These are phyloP conservation scores for Fusarium bulbicola DNA, from an alignment of 2,329 filamentous ascomycete species.

Conservation along the genomic window DNA sequence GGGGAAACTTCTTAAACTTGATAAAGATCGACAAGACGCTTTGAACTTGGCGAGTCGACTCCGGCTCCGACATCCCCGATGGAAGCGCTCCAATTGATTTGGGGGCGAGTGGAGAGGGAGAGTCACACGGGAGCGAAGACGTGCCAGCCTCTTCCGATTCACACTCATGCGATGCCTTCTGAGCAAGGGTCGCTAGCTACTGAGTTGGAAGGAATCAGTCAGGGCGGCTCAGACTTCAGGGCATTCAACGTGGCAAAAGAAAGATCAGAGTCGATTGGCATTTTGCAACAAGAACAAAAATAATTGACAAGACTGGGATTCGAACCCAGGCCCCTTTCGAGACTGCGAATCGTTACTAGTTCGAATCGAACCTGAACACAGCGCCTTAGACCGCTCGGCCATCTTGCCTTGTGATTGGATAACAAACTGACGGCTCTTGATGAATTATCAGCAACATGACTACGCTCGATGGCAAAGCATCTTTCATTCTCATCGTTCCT, in stretches of 20 bases:
- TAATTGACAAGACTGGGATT: constrained; percentile 1
- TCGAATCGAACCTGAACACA: constrained; percentile 6
- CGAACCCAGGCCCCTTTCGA: constrained; percentile 9
- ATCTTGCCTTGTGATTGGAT: constrained; percentile 7
- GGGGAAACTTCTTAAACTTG: not conserved
- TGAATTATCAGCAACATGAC: rapidly evolving
- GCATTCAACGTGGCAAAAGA: not conserved
- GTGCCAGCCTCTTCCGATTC: not conserved
- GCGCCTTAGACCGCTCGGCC: constrained; percentile 8
- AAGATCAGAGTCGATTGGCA: rapidly evolving
- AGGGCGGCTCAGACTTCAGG: not conserved
- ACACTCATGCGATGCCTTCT: not conserved
- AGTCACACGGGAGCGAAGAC: not conserved
- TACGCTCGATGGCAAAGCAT: not conserved
- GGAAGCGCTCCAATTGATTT: constrained; percentile 7
- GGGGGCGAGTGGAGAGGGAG: not conserved
- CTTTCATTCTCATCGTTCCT: not conserved
- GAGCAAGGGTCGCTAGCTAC: too few relatives aligned
- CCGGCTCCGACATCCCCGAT: constrained; percentile 17
- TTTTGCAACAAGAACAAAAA: rapidly evolving
- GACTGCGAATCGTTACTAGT: constrained; percentile 5
- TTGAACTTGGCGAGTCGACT: not conserved
- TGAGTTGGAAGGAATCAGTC: rapidly evolving
- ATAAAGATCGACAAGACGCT: not conserved
- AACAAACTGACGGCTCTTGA: rapidly evolving